Percentiles rank a stretch among this genome's conserved stretches.
Conservation (phyloP, 2,329 filamentous ascomycete genomes). For the Cladophialophora immunda region DNA sequence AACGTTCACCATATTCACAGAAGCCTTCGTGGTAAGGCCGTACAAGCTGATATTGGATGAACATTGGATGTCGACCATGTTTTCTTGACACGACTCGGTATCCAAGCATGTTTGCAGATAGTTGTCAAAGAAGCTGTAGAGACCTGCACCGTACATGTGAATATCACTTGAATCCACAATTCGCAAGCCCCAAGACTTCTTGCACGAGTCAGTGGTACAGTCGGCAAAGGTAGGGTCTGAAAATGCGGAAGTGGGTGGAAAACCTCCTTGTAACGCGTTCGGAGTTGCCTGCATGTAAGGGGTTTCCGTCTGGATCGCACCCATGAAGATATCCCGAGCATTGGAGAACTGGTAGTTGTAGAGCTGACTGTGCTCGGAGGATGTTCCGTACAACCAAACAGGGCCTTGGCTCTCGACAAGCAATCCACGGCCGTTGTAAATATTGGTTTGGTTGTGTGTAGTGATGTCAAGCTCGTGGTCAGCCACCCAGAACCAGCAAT, state of each 20-base stretch:
- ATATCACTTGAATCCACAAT: slow-evolving; percentile 73
- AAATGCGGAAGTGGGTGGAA: slow-evolving; percentile 65
- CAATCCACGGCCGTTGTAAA: slow-evolving; percentile 88
- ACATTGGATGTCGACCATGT: slow-evolving; percentile 77
- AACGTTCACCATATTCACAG: slow-evolving; percentile 75
- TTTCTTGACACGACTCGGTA: slow-evolving; percentile 75
- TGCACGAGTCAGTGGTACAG: slow-evolving; percentile 67
- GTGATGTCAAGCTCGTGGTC: slow-evolving; percentile 85
- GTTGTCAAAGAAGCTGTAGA: slow-evolving; percentile 87
- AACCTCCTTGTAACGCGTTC: slow-evolving; percentile 77
- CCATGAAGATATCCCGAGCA: slow-evolving; percentile 82
- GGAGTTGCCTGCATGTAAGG: slow-evolving; percentile 79
- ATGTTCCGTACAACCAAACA: slow-evolving; percentile 82
- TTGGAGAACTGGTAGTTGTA: slow-evolving; percentile 86
- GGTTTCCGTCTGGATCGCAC: slow-evolving; percentile 86
- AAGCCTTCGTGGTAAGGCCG: slow-evolving; percentile 77
- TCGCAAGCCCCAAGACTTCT: slow-evolving; percentile 80
- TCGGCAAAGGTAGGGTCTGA: slow-evolving; percentile 74
- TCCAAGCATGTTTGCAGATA: slow-evolving; percentile 75
- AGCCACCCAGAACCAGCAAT: slow-evolving; percentile 88
- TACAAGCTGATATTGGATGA: slow-evolving; percentile 68
- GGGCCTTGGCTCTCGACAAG: slow-evolving; percentile 79
- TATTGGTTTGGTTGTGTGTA: slow-evolving; percentile 73
- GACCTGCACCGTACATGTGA: slow-evolving; percentile 74
- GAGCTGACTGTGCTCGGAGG: slow-evolving; percentile 66